A percentile compares a stretch with the other conserved stretches of the same genome.
These are phyloP conservation scores for Saturnispora gosingensis DNA, from an alignment of 805 yeast species.

Conservation along the genomic window DNA sequence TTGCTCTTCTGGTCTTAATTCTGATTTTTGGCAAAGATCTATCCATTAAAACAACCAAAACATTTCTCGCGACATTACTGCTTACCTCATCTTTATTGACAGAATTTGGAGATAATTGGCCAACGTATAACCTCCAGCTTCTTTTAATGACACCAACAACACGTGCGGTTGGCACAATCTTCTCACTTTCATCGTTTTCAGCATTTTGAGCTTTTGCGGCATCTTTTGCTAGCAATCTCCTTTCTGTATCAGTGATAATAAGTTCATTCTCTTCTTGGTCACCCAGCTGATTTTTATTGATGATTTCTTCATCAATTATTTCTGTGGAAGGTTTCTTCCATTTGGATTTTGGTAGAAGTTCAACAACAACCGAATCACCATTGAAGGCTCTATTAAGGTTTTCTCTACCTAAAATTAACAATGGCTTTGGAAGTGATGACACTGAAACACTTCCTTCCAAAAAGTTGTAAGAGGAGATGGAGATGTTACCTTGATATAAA, in stretches of 20 bases:
- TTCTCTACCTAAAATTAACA: constrained; percentile 73
- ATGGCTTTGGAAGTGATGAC: constrained; percentile 67
- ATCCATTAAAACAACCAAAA: constrained; percentile 85
- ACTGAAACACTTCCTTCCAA: constrained; percentile 77
- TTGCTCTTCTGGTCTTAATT: constrained; percentile 79
- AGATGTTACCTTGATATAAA: constrained; percentile 74
- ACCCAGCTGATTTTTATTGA: constrained; percentile 52
- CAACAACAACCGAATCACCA: constrained; percentile 87
- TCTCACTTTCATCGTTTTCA: constrained; percentile 32
- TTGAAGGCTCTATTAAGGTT: constrained; percentile 84
- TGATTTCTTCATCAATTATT: constrained; percentile 64
- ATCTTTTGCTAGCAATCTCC: constrained; percentile 65
- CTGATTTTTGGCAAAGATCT: constrained; percentile 77
- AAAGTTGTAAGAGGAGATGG: constrained; percentile 76
- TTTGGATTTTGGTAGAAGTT: constrained; percentile 70
- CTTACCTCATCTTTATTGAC: constrained; percentile 42
- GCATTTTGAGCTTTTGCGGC: constrained; percentile 52
- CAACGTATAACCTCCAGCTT: constrained; percentile 95
- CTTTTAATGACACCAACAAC: constrained; percentile 83
- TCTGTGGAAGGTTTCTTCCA: constrained; percentile 85
- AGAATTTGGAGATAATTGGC: constrained; percentile 77
- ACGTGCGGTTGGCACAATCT: constrained; percentile 83
- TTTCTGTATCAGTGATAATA: constrained; percentile 57
- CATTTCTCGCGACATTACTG: constrained; percentile 63
- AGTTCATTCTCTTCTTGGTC: constrained; percentile 36